phyloP scores from a whole-genome alignment of 495 filamentous ascomycete genomes.

The Thermothielavioides terrestris region DNA sequence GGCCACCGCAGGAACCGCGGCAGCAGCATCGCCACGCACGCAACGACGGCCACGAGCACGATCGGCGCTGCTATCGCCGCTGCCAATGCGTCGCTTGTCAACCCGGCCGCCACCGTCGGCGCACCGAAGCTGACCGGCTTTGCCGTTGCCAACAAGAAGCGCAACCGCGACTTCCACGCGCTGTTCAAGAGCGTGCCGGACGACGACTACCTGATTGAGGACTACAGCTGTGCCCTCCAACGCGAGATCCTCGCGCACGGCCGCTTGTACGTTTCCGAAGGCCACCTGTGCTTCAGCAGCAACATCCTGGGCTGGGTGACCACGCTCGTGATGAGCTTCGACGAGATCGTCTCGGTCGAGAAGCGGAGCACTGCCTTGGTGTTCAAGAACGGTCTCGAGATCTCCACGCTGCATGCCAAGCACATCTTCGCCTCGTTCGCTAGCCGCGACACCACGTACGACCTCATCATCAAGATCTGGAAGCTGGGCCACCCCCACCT shows the following conservation, averaged over 20 bases:
- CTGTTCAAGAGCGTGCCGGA: conserved; percentile 95
- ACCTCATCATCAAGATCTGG: conserved; percentile 96
- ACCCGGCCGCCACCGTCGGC: conserved; percentile 46
- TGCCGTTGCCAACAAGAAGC: conserved; percentile 89
- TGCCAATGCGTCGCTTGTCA: conserved; percentile 54
- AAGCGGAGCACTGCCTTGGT: conserved; percentile 94
- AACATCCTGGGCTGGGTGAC: conserved; percentile 99
- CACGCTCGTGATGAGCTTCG: conserved; percentile 93
- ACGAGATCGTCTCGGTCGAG: conserved; percentile 92
- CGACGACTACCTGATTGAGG: conserved; percentile 95
- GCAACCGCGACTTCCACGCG: conserved; percentile 90
- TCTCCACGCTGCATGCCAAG: conserved; percentile 89
- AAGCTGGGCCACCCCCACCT: conserved; percentile 88
- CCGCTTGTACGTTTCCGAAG: conserved; percentile 90
- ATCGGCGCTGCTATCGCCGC: conserved; percentile 63
- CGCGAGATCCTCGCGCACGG: conserved; percentile 93
- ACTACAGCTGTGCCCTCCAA: conserved; percentile 95
- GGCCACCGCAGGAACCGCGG: conserved; percentile 64
- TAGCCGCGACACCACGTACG: conserved; percentile 91
- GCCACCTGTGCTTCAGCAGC: conserved; percentile 96
- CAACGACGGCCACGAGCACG: conserved; percentile 26
- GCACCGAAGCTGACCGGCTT: conserved; percentile 83
- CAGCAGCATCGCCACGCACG: conserved; percentile 73
- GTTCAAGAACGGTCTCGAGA: conserved; percentile 95
- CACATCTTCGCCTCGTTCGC: conserved; percentile 94